Conservation (phyloP, 2,329 filamentous ascomycete species). For the Fusarium sp. region DNA sequence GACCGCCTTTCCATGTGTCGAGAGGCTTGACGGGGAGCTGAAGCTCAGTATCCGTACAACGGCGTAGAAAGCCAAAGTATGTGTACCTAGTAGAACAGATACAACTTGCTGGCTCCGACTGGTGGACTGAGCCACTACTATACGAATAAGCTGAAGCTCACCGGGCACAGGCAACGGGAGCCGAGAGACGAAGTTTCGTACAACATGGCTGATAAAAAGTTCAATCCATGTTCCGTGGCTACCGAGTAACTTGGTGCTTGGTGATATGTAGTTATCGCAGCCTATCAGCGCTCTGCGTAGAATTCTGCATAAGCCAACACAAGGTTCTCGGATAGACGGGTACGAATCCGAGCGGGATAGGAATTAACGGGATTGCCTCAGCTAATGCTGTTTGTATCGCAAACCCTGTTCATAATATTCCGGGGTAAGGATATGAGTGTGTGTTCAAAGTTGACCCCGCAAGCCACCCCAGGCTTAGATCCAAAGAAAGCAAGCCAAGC, state of each 20-base stretch:
- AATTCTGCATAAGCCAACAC: neutral
- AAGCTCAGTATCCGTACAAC: neutral
- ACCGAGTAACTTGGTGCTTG: neutral
- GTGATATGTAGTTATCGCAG: neutral
- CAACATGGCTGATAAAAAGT: conserved; percentile 4
- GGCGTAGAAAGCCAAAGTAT: neutral
- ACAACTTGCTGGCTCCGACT: too few relatives aligned
- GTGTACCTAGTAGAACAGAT: neutral
- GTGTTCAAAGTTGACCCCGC: conserved; percentile 1
- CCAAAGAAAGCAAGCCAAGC: conserved; percentile 12
- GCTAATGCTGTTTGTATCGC: neutral
- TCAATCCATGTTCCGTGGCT: neutral
- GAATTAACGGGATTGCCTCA: neutral
- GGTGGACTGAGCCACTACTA: too few relatives aligned
- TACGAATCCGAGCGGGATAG: conserved; percentile 2
- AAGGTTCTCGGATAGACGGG: conserved; percentile 1
- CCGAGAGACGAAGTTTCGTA: conserved; percentile 23
- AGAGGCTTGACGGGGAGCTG: conserved; percentile 1
- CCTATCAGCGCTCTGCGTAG: neutral
- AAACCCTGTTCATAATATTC: neutral
- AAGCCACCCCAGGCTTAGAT: conserved; percentile 2
- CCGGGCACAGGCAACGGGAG: conserved; percentile 10
- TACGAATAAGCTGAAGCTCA: neutral
- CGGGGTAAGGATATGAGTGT: neutral
- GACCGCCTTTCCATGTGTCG: conserved; percentile 23